Conservation (phyloP, 2,329 filamentous ascomycete species). For the Xylaria multiplex region DNA sequence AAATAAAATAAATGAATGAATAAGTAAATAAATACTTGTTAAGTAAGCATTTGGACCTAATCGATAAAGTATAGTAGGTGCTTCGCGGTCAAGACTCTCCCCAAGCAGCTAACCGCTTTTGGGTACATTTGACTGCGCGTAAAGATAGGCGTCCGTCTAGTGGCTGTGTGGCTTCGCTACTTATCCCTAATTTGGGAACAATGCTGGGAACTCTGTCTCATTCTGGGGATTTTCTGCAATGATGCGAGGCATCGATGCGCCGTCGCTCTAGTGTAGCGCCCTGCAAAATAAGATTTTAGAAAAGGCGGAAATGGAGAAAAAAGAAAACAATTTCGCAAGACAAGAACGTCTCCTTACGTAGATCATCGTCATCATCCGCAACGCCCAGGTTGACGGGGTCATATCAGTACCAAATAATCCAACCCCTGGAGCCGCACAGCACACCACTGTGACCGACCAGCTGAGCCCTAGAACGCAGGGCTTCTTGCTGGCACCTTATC, state of each 20-base stretch:
- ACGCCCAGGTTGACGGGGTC: constrained; percentile 22
- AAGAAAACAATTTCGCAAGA: background rate
- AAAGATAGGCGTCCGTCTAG: background rate
- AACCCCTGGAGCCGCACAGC: constrained; percentile 2
- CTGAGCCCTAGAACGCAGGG: background rate
- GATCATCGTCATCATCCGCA: constrained; percentile 13
- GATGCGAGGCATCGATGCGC: constrained; percentile 30
- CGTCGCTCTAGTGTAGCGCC: background rate
- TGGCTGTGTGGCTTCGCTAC: constrained; percentile 26
- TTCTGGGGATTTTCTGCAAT: constrained; percentile 19
- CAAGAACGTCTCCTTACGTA: background rate
- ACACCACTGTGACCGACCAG: constrained; percentile 1
- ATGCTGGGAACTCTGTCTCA: background rate
- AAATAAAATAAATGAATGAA: background rate
- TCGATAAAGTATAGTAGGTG: no score
- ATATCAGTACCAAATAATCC: constrained; percentile 4
- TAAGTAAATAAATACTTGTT: background rate
- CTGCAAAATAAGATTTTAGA: background rate
- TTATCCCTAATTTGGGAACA: constrained; percentile 13
- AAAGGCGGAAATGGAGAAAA: background rate
- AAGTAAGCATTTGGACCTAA: no score
- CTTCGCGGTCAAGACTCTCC: background rate
- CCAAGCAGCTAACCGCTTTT: background rate
- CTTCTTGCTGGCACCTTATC: constrained; percentile 20
- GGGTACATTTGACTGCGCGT: no score